phyloP scores from a whole-genome alignment of 106 monocot genomes.

The Acorus gramineus region DNA sequence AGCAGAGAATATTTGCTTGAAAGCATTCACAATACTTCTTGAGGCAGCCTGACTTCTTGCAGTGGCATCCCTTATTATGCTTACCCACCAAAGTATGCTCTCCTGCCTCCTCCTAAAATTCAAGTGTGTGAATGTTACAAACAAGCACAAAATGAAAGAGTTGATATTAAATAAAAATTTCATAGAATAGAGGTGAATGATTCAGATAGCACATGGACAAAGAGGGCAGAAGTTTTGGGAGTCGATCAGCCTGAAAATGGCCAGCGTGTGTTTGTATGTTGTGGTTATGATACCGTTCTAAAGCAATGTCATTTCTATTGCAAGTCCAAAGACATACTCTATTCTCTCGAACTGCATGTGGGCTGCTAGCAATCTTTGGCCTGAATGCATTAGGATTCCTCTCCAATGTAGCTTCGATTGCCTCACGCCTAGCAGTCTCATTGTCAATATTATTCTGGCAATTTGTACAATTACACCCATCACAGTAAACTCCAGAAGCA shows the following conservation, averaged over 20 bases:
- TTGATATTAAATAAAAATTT: too few species aligned
- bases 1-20: conserved; percentile 86
- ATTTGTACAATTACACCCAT: conserved; percentile 92
- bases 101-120: conserved; percentile 51
- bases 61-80: conserved; percentile 90
- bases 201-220: too few species aligned
- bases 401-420: conserved; percentile 83
- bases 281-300: too few species aligned
- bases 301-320: not conserved
- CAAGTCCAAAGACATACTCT: conserved; percentile 16
- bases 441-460: conserved; percentile 90
- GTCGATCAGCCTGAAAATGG: too few species aligned
- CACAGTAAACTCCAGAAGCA: conserved; percentile 90
- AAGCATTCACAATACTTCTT: conserved; percentile 98
- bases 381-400: conserved; percentile 94
- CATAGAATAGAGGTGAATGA: too few species aligned
- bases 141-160: too few species aligned
- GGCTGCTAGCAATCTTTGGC: conserved; percentile 91
- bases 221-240: too few species aligned
- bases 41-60: conserved; percentile 90
- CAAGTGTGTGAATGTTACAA: not conserved
- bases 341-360: conserved; percentile 42
- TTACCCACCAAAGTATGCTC: conserved; percentile 64
- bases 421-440: conserved; percentile 83
- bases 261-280: too few species aligned